A percentile compares a stretch with the other conserved stretches of the same genome.
These are phyloP conservation scores for Paecilomyces sp. DNA, from an alignment of 2,329 filamentous ascomycete species.

Conservation along the genomic window DNA sequence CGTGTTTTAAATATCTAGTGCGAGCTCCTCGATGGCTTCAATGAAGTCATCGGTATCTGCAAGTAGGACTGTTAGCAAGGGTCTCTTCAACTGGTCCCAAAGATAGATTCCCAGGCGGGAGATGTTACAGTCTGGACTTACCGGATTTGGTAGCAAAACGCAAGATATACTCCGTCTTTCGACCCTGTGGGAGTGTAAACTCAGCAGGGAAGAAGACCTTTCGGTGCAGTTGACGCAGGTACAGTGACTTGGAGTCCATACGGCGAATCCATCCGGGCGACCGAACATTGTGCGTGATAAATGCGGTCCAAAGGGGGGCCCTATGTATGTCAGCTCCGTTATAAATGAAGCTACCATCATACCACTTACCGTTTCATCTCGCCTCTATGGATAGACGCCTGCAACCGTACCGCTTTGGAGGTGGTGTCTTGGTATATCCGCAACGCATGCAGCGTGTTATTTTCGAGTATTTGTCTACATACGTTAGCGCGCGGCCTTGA, in stretches of 20 bases:
- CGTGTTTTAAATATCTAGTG: not conserved
- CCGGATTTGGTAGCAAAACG: slow-evolving; percentile 28
- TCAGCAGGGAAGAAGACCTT: slow-evolving; percentile 46
- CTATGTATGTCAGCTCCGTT: slow-evolving; percentile 15
- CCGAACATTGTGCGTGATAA: slow-evolving; percentile 43
- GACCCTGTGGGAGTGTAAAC: slow-evolving; percentile 37
- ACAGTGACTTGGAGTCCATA: slow-evolving; percentile 34
- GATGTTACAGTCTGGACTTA: slow-evolving; percentile 10
- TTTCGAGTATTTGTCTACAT: slow-evolving; percentile 46
- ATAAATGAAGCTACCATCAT: not conserved
- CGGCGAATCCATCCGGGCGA: slow-evolving; percentile 43
- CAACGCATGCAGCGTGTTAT: slow-evolving; percentile 46
- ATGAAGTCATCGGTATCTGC: slow-evolving; percentile 34
- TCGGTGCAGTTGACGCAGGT: slow-evolving; percentile 45
- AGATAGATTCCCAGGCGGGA: not conserved
- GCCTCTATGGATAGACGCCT: slow-evolving; percentile 49
- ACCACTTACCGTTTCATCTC: slow-evolving; percentile 39
- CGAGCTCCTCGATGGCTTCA: slow-evolving; percentile 23
- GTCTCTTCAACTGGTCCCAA: not conserved
- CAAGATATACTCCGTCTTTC: slow-evolving; percentile 31
- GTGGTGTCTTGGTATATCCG: slow-evolving; percentile 47
- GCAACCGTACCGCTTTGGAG: slow-evolving; percentile 48
- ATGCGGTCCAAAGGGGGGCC: slow-evolving; percentile 56
- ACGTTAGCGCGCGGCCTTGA: slow-evolving; percentile 8
- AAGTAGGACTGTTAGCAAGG: not conserved